Base-by-base conservation (phyloP, 345 rosid species). In the Eucalyptus cloeziana region DNA sequence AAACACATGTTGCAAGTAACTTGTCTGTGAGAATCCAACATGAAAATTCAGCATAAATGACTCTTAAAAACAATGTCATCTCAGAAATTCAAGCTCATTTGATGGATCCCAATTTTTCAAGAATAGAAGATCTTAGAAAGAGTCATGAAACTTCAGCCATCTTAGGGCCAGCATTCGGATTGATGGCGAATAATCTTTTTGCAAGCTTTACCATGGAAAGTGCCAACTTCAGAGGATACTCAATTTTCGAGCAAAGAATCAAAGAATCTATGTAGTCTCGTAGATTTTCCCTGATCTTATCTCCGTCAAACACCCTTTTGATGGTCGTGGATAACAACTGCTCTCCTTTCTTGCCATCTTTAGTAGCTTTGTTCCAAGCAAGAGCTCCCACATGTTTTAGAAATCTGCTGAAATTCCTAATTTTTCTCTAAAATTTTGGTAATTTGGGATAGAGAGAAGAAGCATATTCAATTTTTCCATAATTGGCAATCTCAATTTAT, bases 11-110 rank as follows among this genome's bases (percentile, higher is more conserved):
- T 24, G 45, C 47, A 19, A 76, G 47, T 8, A 22, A 37, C 2
- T 5, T 1, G 25, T 71, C 13, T 37, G 1, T 3, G 25, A 19
- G 81, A 16, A 37, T 76, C 5, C 2, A 12, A 76, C 1, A 2
- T 21, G 45, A 21, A 17, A 71, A 37, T 37, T 21, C 47, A 37
- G 13, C 45, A 37, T 76, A 76, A 76, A 37, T 76, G 25, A 11
- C 24, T 71, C 81, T 71, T 67, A 0, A 67, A 8, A 69, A 27
- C 4, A 31, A 69, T 17, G 44, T 69, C 21, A 10, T 31, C 80
- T 69, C 37, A 69, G 24, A 31, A 33, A 69, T 12, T 69, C 7
- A 33, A 7, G 80, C 44, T 69, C 13, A 8, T 69, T 17, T 17
- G 24, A 69, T 69, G 44, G 4, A 31, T 69, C 80, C 80, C 80